Percentiles rank a stretch among this genome's conserved stretches.
Evolutionary conservation across 1,284 basidiomycete species (phyloP).

Genomic region (Ustilago curta): DNA sequence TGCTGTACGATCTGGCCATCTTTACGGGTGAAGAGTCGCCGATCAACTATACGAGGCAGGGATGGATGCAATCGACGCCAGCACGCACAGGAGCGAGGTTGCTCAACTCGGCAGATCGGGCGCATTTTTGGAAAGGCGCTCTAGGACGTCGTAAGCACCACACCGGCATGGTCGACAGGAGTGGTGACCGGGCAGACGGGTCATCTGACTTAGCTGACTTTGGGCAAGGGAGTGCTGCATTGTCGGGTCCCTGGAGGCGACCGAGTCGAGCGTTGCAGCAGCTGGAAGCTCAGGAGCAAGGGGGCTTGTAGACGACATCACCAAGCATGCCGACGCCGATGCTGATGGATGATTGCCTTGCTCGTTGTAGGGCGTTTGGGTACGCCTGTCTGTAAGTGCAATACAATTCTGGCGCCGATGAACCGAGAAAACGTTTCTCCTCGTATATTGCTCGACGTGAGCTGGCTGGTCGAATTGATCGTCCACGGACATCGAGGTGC

Average conservation of each 20-base stretch:
- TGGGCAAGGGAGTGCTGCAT: background rate
- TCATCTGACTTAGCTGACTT: too few species aligned
- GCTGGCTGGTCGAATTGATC: too few species aligned
- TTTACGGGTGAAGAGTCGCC: constrained; percentile 68
- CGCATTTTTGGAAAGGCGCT: constrained; percentile 7
- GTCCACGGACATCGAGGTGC: too few species aligned
- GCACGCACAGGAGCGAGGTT: constrained; percentile 17
- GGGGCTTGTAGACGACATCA: background rate
- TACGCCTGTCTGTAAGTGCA: too few species aligned
- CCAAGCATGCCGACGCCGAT: too few species aligned
- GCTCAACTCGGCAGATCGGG: constrained; percentile 20
- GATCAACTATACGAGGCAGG: constrained; percentile 53
- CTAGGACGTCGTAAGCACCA: background rate
- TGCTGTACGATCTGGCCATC: constrained; percentile 69
- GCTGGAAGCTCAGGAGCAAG: constrained; percentile 31
- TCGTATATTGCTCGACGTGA: too few species aligned
- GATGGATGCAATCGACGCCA: constrained; percentile 38
- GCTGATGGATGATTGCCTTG: too few species aligned
- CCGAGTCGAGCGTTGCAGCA: constrained; percentile 14
- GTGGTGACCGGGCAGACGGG: background rate
- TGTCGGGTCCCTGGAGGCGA: background rate
- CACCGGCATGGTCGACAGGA: background rate
- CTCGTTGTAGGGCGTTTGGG: too few species aligned
- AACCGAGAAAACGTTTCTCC: too few species aligned
- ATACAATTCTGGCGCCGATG: too few species aligned